Conservation (phyloP, 441 rosid genomes). For the Syzygium syzygioides region DNA sequence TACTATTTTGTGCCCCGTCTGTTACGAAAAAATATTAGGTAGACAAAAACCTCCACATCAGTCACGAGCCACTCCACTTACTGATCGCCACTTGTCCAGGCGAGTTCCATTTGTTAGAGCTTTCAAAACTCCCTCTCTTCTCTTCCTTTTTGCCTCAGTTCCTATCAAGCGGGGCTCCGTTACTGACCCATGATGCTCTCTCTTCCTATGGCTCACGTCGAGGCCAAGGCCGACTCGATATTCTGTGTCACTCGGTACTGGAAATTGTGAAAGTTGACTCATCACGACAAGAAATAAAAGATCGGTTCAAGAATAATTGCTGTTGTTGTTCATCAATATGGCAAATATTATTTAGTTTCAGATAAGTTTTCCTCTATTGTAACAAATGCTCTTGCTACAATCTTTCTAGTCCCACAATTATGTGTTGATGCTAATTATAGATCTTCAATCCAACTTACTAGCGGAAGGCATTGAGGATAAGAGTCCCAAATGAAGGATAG, state of each 20-base stretch:
- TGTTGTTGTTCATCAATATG: background rate
- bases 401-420: background rate
- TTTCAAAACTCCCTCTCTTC: too few species aligned
- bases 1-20: background rate
- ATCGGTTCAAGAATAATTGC: background rate
- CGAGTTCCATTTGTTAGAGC: background rate
- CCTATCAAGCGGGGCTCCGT: too few species aligned
- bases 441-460: background rate
- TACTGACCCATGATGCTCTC: too few species aligned
- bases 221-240: too few species aligned
- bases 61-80: background rate
- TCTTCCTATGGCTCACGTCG: too few species aligned
- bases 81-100: background rate
- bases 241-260: too few species aligned
- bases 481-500: background rate
- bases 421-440: background rate
- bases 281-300: too few species aligned
- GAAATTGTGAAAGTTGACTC: too few species aligned
- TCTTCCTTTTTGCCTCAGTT: too few species aligned
- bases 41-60: background rate
- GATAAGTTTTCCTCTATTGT: background rate
- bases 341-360: background rate
- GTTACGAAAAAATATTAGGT: background rate
- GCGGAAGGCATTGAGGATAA: background rate
- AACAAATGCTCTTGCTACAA: background rate